Evolutionary conservation across 805 yeast species (phyloP).

Genomic region (Metahyphopichia silvanorum): DNA sequence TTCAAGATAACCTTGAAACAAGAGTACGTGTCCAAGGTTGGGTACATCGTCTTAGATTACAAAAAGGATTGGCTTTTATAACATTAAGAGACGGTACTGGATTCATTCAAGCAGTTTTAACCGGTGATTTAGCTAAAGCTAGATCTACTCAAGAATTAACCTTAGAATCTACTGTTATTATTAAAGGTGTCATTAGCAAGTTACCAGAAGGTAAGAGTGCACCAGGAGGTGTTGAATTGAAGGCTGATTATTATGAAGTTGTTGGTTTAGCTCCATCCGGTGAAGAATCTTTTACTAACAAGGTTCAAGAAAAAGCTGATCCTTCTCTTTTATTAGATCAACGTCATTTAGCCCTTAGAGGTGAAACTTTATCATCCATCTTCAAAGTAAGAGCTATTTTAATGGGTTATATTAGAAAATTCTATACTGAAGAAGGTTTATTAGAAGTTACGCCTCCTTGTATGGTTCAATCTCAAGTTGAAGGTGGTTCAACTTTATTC

Average conservation of each 20-base stretch:
- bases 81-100: slow-evolving; percentile 97
- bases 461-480: slow-evolving; percentile 99
- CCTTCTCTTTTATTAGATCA: slow-evolving; percentile 90
- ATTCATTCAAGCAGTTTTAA: slow-evolving; percentile 77
- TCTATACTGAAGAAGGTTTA: slow-evolving; percentile 68
- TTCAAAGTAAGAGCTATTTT: slow-evolving; percentile 91
- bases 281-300: slow-evolving; percentile 92
- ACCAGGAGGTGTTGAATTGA: slow-evolving; percentile 94
- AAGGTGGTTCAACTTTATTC: slow-evolving; percentile 97
- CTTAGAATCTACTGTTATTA: slow-evolving; percentile 76
- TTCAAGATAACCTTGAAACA: slow-evolving; percentile 54
- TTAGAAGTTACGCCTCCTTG: slow-evolving; percentile 98
- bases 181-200: slow-evolving; percentile 77
- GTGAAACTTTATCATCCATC: slow-evolving; percentile 88
- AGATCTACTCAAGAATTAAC: slow-evolving; percentile 82
- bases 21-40: slow-evolving; percentile 88
- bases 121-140: slow-evolving; percentile 91
- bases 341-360: slow-evolving; percentile 95
- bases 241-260: slow-evolving; percentile 84
- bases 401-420: slow-evolving; percentile 69
- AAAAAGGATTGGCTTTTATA: slow-evolving; percentile 87
- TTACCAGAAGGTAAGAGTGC: slow-evolving; percentile 96
- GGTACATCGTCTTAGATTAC: slow-evolving; percentile 92
- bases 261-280: slow-evolving; percentile 96
- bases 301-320: slow-evolving; percentile 89